Conservation (phyloP, 257 asterid genomes). For the Primulina tabacum region DNA sequence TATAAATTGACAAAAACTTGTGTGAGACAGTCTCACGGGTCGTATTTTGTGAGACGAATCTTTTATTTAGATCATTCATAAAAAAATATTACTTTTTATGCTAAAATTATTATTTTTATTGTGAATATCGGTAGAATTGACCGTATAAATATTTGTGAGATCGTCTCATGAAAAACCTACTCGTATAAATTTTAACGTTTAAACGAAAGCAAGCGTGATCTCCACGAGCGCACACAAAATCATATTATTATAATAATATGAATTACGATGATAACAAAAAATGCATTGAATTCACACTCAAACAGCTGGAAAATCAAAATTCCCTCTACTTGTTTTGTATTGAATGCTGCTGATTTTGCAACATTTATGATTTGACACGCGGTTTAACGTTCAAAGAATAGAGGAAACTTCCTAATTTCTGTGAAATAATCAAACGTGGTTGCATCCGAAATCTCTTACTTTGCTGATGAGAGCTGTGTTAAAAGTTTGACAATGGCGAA, state of each 20-base stretch:
- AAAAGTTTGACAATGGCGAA: constrained; percentile 4
- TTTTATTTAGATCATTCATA: too few relatives aligned
- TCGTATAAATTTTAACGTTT: constrained; percentile 16
- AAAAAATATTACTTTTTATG: not conserved
- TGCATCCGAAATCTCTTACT: constrained; percentile 15
- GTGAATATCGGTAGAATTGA: too few relatives aligned
- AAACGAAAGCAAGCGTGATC: constrained; percentile 4
- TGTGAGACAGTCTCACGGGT: too few relatives aligned
- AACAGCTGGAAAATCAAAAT: not conserved
- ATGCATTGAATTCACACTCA: not conserved
- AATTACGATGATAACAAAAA: constrained; percentile 7
- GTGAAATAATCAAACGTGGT: constrained; percentile 26
- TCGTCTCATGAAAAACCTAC: not conserved
- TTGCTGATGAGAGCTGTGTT: constrained; percentile 16
- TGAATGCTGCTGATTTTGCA: constrained; percentile 21
- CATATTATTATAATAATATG: too few relatives aligned
- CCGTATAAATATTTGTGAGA: too few relatives aligned
- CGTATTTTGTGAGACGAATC: too few relatives aligned
- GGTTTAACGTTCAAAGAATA: constrained; percentile 26
- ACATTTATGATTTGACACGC: constrained; percentile 26
- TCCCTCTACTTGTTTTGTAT: constrained; percentile 9
- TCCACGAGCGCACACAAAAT: not conserved
- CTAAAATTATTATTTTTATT: too few relatives aligned
- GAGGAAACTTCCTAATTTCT: constrained; percentile 2
- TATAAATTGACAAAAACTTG: too few relatives aligned